Conservation (phyloP, 2,329 filamentous ascomycete species). For the Fusarium concolor region DNA sequence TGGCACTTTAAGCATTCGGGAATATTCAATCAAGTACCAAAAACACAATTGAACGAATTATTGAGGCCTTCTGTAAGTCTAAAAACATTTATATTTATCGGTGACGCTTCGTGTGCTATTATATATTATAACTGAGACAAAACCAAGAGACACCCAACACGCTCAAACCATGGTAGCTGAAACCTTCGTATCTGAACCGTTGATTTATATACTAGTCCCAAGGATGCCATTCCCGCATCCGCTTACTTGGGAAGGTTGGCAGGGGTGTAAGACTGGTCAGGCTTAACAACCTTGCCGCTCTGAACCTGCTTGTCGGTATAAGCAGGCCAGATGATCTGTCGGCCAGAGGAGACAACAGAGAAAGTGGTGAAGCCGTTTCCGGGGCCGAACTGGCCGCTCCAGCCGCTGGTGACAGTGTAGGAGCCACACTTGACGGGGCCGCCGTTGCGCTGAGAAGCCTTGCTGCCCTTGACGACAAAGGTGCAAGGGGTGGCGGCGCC, state of each 20-base stretch:
- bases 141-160: background rate
- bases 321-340: constrained; percentile 62
- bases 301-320: constrained; percentile 64
- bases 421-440: constrained; percentile 58
- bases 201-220: background rate
- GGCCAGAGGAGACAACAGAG: constrained; percentile 55
- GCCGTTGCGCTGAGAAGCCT: constrained; percentile 53
- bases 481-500: constrained; percentile 50
- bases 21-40: too few species aligned
- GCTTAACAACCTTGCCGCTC: constrained; percentile 58
- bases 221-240: background rate
- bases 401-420: constrained; percentile 64
- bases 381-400: constrained; percentile 66
- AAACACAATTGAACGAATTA: too few species aligned
- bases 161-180: background rate
- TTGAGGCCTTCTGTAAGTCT: too few species aligned
- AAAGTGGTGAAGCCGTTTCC: constrained; percentile 66
- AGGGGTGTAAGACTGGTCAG: constrained; percentile 60
- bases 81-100: background rate
- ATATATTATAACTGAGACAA: background rate
- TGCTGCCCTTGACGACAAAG: constrained; percentile 47
- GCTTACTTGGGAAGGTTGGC: constrained; percentile 34
- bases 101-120: background rate
- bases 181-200: background rate
- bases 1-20: too few species aligned